Evolutionary conservation across 345 rosid genomes (phyloP).

Genomic region (Pugionium cornutum): DNA sequence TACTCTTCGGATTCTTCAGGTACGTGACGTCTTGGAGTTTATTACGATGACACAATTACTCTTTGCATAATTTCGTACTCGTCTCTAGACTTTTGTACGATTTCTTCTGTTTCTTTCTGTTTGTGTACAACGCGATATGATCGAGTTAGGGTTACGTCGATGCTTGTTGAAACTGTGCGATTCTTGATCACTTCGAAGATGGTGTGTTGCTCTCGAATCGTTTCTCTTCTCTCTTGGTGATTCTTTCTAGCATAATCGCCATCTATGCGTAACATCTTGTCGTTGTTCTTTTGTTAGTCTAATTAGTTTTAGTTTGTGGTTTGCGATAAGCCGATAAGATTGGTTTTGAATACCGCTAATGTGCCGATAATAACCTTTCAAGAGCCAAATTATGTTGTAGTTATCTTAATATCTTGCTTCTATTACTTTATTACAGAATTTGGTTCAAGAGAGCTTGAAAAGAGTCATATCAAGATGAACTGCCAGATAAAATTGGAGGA

Average conservation of each 20-base stretch:
- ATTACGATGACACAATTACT: not conserved
- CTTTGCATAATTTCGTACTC: not conserved
- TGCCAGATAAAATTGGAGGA: slow-evolving; percentile 66
- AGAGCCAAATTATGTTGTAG: not conserved
- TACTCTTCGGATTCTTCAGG: slow-evolving; percentile 7
- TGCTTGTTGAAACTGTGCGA: not conserved
- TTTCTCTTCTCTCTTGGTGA: not conserved
- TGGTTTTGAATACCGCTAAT: not conserved
- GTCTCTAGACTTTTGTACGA: not conserved
- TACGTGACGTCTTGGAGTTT: slow-evolving; percentile 15
- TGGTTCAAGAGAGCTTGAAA: slow-evolving; percentile 12
- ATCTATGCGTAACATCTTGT: not conserved
- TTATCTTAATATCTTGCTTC: not conserved
- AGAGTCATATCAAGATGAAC: slow-evolving; percentile 47
- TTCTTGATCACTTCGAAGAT: not conserved
- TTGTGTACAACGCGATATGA: not conserved
- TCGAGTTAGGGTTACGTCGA: not conserved
- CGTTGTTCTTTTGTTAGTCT: not conserved
- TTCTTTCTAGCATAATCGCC: not conserved
- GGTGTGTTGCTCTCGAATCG: not conserved
- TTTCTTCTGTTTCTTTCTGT: not conserved
- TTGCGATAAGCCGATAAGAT: not conserved
- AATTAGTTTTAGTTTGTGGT: not conserved
- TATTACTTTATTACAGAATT: too few relatives aligned
- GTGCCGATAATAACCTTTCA: not conserved